Evolutionary conservation across 2,329 filamentous ascomycete species (phyloP).

Genomic region (Cyphellophora attinorum): DNA sequence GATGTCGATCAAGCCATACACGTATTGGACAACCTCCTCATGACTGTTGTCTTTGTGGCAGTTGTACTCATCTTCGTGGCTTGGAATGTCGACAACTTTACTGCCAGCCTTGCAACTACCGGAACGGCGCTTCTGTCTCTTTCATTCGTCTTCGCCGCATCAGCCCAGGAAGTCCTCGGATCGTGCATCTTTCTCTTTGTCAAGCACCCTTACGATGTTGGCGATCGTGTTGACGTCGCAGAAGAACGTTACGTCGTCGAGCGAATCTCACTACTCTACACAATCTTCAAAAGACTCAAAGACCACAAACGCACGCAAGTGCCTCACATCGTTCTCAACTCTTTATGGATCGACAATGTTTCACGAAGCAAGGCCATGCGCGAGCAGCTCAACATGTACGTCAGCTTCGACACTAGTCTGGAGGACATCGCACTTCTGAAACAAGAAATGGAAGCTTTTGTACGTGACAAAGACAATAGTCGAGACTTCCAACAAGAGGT

Average conservation of each 20-base stretch:
- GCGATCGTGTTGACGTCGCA: slow-evolving; percentile 79
- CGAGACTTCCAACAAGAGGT: slow-evolving; percentile 87
- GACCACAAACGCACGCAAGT: slow-evolving; percentile 73
- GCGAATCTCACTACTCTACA: slow-evolving; percentile 88
- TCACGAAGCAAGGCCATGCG: slow-evolving; percentile 86
- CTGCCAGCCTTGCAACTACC: slow-evolving; percentile 76
- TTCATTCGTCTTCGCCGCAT: slow-evolving; percentile 93
- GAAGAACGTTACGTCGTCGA: slow-evolving; percentile 68
- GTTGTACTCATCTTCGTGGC: slow-evolving; percentile 80
- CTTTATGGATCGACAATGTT: slow-evolving; percentile 90
- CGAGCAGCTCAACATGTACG: slow-evolving; percentile 68
- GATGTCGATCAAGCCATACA: slow-evolving; percentile 92
- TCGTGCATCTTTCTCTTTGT: slow-evolving; percentile 98
- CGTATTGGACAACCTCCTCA: slow-evolving; percentile 78
- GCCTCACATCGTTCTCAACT: slow-evolving; percentile 87
- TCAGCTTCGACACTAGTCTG: slow-evolving; percentile 78
- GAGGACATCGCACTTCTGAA: slow-evolving; percentile 83
- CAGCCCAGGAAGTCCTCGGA: slow-evolving; percentile 88
- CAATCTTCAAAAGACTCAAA: slow-evolving; percentile 75
- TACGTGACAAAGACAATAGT: slow-evolving; percentile 70
- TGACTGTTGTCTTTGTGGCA: slow-evolving; percentile 70
- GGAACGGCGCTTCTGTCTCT: slow-evolving; percentile 86
- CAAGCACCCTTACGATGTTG: slow-evolving; percentile 95
- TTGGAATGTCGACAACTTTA: slow-evolving; percentile 79
- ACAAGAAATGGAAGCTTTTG: slow-evolving; percentile 75